Percentiles rank a stretch among this genome's conserved stretches.
phyloP scores from a whole-genome alignment of 2,329 filamentous ascomycete species.

The Colletotrichum eleusines region DNA sequence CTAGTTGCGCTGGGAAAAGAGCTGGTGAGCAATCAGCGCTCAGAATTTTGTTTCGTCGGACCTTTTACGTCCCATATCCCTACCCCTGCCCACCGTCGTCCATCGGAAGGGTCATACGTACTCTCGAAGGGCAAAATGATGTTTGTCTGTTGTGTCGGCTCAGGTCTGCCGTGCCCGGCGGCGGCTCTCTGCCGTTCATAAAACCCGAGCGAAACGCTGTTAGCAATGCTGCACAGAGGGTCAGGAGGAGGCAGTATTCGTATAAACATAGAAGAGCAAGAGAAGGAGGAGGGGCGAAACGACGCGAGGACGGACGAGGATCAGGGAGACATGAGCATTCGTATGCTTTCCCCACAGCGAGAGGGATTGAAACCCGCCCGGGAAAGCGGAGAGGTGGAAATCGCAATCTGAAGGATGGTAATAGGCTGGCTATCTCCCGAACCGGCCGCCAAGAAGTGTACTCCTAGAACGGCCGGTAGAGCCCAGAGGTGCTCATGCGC shows the following conservation, averaged over 20 bases:
- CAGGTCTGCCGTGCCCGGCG: conserved; percentile 24
- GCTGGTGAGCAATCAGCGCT: neutral
- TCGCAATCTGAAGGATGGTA: neutral
- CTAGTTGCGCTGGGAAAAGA: neutral
- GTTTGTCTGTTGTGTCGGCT: conserved; percentile 31
- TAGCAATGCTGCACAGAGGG: neutral
- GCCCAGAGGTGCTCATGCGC: neutral
- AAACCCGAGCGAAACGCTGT: neutral
- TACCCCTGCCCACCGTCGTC: conserved; percentile 8
- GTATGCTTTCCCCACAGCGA: conserved; percentile 8
- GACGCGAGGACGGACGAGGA: neutral
- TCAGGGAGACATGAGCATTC: conserved; percentile 7
- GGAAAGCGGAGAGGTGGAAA: conserved; percentile 13
- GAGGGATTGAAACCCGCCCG: conserved; percentile 26
- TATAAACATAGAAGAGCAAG: neutral
- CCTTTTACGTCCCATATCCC: conserved; percentile 12
- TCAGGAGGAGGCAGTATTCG: neutral
- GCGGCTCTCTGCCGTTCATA: neutral
- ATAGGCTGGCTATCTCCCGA: neutral
- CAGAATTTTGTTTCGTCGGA: conserved; percentile 2
- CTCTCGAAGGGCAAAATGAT: conserved; percentile 31
- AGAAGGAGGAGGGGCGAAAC: neutral
- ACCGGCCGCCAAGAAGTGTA: conserved; percentile 8
- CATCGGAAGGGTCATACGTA: conserved; percentile 25
- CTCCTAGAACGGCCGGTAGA: conserved; percentile 12